Evolutionary conservation across 164 flowering plant species (phyloP).

Genomic region (Nymphaea colorata): DNA sequence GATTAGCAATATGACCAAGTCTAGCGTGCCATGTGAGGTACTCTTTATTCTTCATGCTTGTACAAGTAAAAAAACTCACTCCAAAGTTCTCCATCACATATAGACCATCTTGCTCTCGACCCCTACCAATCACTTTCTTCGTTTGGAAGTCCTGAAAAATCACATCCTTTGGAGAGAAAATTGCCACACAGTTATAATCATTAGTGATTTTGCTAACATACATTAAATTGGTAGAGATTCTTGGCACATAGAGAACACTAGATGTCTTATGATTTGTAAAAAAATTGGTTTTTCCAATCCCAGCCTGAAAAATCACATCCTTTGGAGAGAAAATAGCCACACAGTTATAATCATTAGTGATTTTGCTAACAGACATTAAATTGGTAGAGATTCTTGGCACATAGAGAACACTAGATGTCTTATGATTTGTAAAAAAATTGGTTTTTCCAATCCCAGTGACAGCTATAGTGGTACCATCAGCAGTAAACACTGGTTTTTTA

Average conservation of each 20-base stretch:
- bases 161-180: conserved; percentile 5
- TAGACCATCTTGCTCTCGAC: neutral
- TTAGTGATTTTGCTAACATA: conserved; percentile 4
- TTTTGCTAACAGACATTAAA: conserved; percentile 3
- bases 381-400: conserved; percentile 2
- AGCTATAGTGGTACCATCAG: conserved; percentile 1
- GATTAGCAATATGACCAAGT: no score
- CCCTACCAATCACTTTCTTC: neutral
- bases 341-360: conserved; percentile 4
- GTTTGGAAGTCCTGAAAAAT: neutral
- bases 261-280: neutral
- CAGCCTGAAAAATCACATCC: neutral
- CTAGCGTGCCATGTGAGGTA: no score
- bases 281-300: conserved; percentile 3
- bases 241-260: conserved; percentile 3
- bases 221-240: conserved; percentile 1
- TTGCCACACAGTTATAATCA: conserved; percentile 3
- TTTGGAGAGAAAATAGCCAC: conserved; percentile 6
- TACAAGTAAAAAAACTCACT: no score
- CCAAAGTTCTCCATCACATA: no score
- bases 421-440: neutral
- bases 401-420: conserved; percentile 2
- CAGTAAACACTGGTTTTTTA: neutral
- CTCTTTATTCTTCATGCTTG: no score
- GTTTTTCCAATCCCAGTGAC: conserved; percentile 3